Percentiles rank a stretch among this genome's conserved stretches.
phyloP scores from a whole-genome alignment of 2,329 filamentous ascomycete genomes.

The Blumeria graminis region DNA sequence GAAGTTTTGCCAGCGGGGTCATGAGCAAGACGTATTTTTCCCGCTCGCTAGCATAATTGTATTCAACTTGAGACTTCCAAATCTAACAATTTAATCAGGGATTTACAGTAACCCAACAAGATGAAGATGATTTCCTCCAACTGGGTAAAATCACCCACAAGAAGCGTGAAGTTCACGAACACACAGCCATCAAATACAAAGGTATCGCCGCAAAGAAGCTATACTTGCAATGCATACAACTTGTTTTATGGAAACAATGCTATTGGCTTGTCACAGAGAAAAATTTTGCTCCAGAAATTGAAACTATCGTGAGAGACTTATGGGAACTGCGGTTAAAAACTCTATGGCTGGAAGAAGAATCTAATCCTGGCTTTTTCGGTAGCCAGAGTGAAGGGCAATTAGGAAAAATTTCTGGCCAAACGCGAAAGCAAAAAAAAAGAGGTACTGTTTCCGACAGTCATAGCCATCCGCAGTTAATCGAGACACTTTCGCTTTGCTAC shows the following conservation, averaged over 20 bases:
- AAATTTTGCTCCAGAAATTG: slow-evolving; percentile 46
- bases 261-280: slow-evolving; percentile 44
- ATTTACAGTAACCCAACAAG: slow-evolving; percentile 23
- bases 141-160: slow-evolving; percentile 29
- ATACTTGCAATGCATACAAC: slow-evolving; percentile 63
- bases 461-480: slow-evolving; percentile 39
- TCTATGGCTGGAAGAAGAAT: slow-evolving; percentile 18
- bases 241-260: slow-evolving; percentile 63
- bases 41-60: neutral
- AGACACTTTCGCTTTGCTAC: slow-evolving; percentile 60
- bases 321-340: slow-evolving; percentile 37
- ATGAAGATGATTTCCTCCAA: slow-evolving; percentile 44
- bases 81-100: slow-evolving; percentile 5
- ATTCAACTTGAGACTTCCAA: slow-evolving; percentile 8
- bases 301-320: slow-evolving; percentile 57
- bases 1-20: slow-evolving; percentile 39
- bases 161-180: slow-evolving; percentile 35
- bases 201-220: slow-evolving; percentile 51
- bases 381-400: slow-evolving; percentile 16
- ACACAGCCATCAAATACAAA: slow-evolving; percentile 28
- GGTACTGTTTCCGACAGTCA: neutral
- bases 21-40: slow-evolving; percentile 30
- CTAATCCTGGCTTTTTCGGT: slow-evolving; percentile 14
- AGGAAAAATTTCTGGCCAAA: slow-evolving; percentile 10
- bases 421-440: slow-evolving; percentile 5